Base-by-base conservation (phyloP, 345 rosid species). In the Eutrema heterophyllum region DNA sequence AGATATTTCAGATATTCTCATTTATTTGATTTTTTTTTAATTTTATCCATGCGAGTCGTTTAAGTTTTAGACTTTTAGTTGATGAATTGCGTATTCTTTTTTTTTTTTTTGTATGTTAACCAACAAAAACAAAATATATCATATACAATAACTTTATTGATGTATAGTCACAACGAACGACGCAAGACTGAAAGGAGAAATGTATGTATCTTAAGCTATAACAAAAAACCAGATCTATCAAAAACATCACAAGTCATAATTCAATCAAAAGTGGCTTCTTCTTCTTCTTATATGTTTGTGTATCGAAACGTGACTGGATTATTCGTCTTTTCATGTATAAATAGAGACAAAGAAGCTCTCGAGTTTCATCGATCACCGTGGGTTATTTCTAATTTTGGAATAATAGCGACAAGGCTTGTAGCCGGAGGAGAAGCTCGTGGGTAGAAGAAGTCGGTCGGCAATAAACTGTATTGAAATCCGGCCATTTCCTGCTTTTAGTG, bases 381-480 rank as follows among this genome's bases (percentile, higher is more conserved):
- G 0, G 69, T 11, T 18, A 9, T 60, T 33, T 52, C 64, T 49
- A 61, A 3, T 2, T 61, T 68, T 16, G 64, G 79, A 29, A 9
- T 53, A 52, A 39, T 9, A 7, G 45, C 43, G 52, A 66, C 73
- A 52, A 63, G 58, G 5, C 30, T 63, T 55, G 67, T 66, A 6
- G 40, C 35, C 13, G 82, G 70, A 61, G 76, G 49, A 64, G 74
- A 46, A 60, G 85, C 77, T 35, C 84, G 81, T 62, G 88, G 88
- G 70, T 84, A 84, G 54, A 66, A 84, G 78, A 82, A 81, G 68
- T 85, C 88, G 0, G 85, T 85, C 0, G 88, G 88, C 60, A 85
- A 85, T 35, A 85, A 85, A 54, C 80, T 72, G 67, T 81, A 85
- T 38, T 85, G 89, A 43, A 83, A 80, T 30, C 84, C 82, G 8